A percentile compares a stretch with the other conserved stretches of the same genome.
These are phyloP conservation scores for Penicillium psychrofluorescens DNA, from an alignment of 495 filamentous ascomycete species.

Conservation along the genomic window DNA sequence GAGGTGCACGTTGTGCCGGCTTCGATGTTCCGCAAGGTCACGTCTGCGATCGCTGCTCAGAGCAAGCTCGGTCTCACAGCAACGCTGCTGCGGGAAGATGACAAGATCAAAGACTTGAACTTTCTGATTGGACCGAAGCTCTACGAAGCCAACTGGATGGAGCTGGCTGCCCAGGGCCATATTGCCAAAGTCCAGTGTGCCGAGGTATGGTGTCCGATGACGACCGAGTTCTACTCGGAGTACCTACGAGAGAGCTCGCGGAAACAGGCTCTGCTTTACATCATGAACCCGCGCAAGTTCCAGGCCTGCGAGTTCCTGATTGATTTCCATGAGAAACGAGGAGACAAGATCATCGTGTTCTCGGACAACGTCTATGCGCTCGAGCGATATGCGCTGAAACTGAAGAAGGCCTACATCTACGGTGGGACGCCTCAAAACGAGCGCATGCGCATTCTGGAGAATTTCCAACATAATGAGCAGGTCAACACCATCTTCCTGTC, in stretches of 20 bases:
- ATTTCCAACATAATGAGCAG: constrained; percentile 90
- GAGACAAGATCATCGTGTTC: constrained; percentile 98
- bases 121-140: constrained; percentile 97
- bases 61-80: constrained; percentile 96
- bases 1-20: constrained; percentile 98
- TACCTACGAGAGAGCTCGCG: constrained; percentile 70
- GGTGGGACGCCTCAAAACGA: constrained; percentile 83
- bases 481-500: constrained; percentile 97
- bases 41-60: constrained; percentile 84
- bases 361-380: constrained; percentile 97
- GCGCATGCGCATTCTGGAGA: constrained; percentile 82
- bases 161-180: constrained; percentile 91
- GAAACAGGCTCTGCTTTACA: constrained; percentile 72
- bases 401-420: constrained; percentile 89
- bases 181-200: constrained; percentile 97
- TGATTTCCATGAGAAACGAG: constrained; percentile 91
- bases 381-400: constrained; percentile 72
- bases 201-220: constrained; percentile 99
- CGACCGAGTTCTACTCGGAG: constrained; percentile 93
- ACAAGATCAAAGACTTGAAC: constrained; percentile 96
- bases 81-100: constrained; percentile 89
- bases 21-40: constrained; percentile 89
- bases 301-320: constrained; percentile 96
- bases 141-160: constrained; percentile 99
- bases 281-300: constrained; percentile 97